These are phyloP conservation scores for Jackrogersella minutella DNA, from an alignment of 495 filamentous ascomycete genomes.

Conservation along the genomic window DNA sequence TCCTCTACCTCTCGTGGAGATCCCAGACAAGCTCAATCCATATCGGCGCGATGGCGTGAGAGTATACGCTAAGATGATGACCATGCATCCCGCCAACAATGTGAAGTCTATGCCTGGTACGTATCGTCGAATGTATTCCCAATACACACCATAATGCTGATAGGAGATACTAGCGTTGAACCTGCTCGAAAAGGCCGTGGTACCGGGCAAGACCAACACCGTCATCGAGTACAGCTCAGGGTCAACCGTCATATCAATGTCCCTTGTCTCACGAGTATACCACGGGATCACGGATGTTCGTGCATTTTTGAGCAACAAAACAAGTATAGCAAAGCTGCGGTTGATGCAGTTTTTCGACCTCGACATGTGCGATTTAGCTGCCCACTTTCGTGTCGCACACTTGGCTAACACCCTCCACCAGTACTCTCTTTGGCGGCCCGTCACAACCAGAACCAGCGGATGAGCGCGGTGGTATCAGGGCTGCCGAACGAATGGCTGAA, in stretches of 20 bases:
- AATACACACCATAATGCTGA: constrained; percentile 1
- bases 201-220: constrained; percentile 54
- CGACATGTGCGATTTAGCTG: constrained; percentile 49
- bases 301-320: constrained; percentile 70
- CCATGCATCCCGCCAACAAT: constrained; percentile 67
- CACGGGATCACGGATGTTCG: constrained; percentile 61
- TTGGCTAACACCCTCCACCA: constrained; percentile 18
- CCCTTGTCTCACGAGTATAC: constrained; percentile 62
- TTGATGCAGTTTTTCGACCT: constrained; percentile 68
- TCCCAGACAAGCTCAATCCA: constrained; percentile 65
- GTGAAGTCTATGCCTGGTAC: constrained; percentile 70
- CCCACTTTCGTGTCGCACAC: not conserved
- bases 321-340: constrained; percentile 59
- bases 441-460: constrained; percentile 66
- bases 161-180: constrained; percentile 55
- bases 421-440: constrained; percentile 63
- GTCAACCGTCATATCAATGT: constrained; percentile 68
- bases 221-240: constrained; percentile 70
- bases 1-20: constrained; percentile 66
- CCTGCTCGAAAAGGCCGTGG: constrained; percentile 59
- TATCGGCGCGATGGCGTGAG: constrained; percentile 64
- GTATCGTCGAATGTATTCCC: constrained; percentile 5
- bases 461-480: constrained; percentile 61
- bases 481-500: constrained; percentile 51
- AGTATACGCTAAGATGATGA: constrained; percentile 72